Percentiles rank a stretch among this genome's conserved stretches.
Conservation (phyloP, 176 grass and related monocot genomes). For the Ampelocalamus luodianensis region DNA sequence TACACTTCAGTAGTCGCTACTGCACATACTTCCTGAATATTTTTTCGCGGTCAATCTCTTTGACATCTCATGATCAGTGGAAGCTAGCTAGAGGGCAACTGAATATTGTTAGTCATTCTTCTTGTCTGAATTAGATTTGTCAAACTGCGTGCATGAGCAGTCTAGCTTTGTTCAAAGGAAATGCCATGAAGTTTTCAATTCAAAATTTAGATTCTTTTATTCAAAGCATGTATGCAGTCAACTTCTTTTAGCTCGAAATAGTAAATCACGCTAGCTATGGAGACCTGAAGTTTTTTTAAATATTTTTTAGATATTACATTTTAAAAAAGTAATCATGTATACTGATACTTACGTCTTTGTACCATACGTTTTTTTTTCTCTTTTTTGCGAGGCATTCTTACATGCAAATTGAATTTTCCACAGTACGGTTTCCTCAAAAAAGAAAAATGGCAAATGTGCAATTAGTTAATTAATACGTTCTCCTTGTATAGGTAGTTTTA, state of each 20-base stretch:
- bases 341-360: not conserved
- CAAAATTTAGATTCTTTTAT: not conserved
- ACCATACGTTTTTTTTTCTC: not conserved
- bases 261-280: not conserved
- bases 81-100: not conserved
- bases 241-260: not conserved
- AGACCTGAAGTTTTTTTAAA: not conserved
- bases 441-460: not conserved
- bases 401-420: not conserved
- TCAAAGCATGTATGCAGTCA: not conserved
- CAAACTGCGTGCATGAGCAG: not conserved
- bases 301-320: not conserved
- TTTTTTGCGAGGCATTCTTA: not conserved
- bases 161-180: conserved; percentile 6
- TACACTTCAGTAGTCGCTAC: not conserved
- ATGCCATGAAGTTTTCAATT: not conserved
- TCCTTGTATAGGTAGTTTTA: not conserved
- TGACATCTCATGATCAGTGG: not conserved
- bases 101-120: not conserved
- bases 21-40: not conserved
- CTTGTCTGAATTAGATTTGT: not conserved
- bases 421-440: not conserved
- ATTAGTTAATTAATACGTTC: not conserved
- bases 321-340: not conserved
- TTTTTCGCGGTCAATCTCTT: not conserved